Base-by-base conservation (phyloP, 23 red algal species). In the Gracilaria domingensis region DNA sequence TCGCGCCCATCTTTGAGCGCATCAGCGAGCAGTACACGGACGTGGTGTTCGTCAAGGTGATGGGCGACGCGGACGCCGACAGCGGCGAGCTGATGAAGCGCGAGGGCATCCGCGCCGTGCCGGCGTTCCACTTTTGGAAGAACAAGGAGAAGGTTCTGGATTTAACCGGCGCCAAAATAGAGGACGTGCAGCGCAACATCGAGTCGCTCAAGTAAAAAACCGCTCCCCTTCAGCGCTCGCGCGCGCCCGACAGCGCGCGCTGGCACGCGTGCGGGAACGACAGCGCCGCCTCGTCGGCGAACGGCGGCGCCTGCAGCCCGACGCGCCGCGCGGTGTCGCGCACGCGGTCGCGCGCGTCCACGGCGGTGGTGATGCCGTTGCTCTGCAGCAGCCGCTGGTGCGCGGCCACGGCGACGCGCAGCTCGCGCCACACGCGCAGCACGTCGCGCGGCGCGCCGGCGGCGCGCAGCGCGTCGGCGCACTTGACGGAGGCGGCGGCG, bases 111-210 rank as follows among this genome's bases (percentile, higher is more conserved):
- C 93, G 97, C 44, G 88, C 93, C 57, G 97, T 98, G 32, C 97
- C 97, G 2, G 91, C 93, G 0, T 98, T 98, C 79, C 93, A 98
- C 62, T 96, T 95, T 62, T 96, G 88, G 80, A 98, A 98, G 80
- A 29, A 70, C 11, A 77, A 89, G 37, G 8, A 95, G 32, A 81
- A 90, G 56, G 88, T 98, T 14, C 32, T 81, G 49, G 91, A 93
- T 4, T 79, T 98, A 53, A 94, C 89, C 18, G 97, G 97, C 65
- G 93, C 97, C 21, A 78, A 84, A 33, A 66, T 77, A 42, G 97
- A 93, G 17, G 97, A 95, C 8, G 45, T 98, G 66, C 82, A 88
- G 47, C 61, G 66, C 39, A 66, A 39, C 38, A 96, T 98, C 38
- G 89, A 93, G 36, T 73, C 72, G 23, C 78, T 95, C 84, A 88